Conservation (phyloP, 495 filamentous ascomycete genomes). For the Xylaria bambusicola region DNA sequence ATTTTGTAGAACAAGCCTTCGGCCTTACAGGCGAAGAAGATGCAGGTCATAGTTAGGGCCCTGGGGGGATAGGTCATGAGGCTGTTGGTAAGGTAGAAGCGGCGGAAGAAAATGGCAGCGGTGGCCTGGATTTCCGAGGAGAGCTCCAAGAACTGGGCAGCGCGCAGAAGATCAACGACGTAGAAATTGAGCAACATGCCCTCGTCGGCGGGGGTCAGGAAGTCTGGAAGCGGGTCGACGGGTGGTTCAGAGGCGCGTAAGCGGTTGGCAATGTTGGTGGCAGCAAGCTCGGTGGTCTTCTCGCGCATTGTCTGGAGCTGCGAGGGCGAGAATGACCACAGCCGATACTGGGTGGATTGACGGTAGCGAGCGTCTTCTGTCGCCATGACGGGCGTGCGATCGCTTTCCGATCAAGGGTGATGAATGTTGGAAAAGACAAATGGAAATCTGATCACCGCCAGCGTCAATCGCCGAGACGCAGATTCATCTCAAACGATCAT, state of each 20-base stretch:
- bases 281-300: slow-evolving; percentile 74
- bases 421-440: too few relatives aligned
- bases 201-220: slow-evolving; percentile 79
- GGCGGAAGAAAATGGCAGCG: slow-evolving; percentile 84
- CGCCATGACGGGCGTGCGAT: too few relatives aligned
- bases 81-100: slow-evolving; percentile 93
- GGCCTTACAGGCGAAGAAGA: slow-evolving; percentile 91
- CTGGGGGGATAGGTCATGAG: slow-evolving; percentile 93
- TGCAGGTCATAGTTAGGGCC: slow-evolving; percentile 77
- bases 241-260: slow-evolving; percentile 35
- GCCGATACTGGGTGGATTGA: slow-evolving; percentile 82
- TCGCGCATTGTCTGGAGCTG: slow-evolving; percentile 68
- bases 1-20: slow-evolving; percentile 80
- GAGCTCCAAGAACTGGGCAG: slow-evolving; percentile 74
- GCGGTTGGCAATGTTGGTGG: slow-evolving; percentile 63
- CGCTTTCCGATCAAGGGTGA: too few relatives aligned
- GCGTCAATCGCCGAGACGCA: too few relatives aligned
- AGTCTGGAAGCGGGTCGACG: slow-evolving; percentile 59
- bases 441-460: too few relatives aligned
- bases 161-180: slow-evolving; percentile 69
- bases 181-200: slow-evolving; percentile 77
- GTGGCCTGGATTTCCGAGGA: slow-evolving; percentile 85
- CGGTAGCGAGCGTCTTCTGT: slow-evolving; percentile 88
- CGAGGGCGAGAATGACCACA: slow-evolving; percentile 88
- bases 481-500: too few relatives aligned